These are phyloP conservation scores for Geosmithia putterillii DNA, from an alignment of 2,329 filamentous ascomycete species.

Conservation along the genomic window DNA sequence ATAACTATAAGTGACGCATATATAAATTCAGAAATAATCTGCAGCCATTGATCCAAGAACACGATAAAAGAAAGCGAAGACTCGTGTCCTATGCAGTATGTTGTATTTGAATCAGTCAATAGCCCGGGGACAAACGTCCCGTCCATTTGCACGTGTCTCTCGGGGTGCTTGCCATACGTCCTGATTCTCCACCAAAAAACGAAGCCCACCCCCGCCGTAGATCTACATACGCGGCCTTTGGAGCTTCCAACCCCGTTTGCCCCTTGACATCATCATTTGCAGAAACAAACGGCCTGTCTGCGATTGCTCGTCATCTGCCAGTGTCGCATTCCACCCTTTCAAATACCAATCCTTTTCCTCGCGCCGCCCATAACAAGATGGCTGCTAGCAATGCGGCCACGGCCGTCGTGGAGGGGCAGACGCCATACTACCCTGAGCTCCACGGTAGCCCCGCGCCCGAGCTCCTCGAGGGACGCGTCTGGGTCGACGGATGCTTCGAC, in stretches of 20 bases:
- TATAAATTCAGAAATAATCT: background rate
- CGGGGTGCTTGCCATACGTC: no score
- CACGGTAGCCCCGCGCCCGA: slow-evolving; percentile 29
- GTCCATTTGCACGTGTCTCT: no score
- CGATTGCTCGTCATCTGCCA: no score
- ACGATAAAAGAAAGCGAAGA: no score
- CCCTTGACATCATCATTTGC: background rate
- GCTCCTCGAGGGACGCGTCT: slow-evolving; percentile 63
- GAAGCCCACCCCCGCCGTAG: background rate
- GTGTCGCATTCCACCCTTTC: no score
- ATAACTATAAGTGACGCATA: no score
- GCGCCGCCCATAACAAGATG: background rate
- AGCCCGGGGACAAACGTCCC: no score
- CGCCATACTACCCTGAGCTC: background rate
- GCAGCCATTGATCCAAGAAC: no score
- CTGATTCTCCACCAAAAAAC: no score
- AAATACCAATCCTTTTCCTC: no score
- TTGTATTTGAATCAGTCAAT: no score
- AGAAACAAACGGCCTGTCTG: background rate
- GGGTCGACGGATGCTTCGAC: slow-evolving; percentile 98
- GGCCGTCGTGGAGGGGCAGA: slow-evolving; percentile 1
- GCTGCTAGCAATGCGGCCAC: background rate
- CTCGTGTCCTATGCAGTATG: no score
- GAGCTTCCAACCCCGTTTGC: background rate
- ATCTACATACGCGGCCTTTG: background rate